A percentile compares a stretch with the other conserved stretches of the same genome.
These are phyloP conservation scores for Bigelowiella natans DNA, from an alignment of 78 protist genomes.

Conservation along the genomic window DNA sequence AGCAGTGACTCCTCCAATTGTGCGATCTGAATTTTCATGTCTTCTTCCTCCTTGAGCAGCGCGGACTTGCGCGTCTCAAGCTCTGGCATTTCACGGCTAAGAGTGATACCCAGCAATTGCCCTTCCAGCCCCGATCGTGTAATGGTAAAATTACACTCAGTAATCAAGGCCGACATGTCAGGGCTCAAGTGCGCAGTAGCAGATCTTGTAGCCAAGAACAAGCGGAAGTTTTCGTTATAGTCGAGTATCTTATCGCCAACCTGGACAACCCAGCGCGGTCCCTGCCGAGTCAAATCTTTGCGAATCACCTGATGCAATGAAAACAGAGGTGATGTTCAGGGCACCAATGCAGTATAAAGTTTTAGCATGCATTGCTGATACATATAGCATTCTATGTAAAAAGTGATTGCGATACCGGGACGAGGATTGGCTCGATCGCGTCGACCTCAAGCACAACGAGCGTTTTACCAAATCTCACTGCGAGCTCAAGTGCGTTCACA, in stretches of 20 bases:
- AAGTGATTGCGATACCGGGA: conserved; percentile 24
- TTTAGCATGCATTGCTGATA: no score
- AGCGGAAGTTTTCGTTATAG: conserved; percentile 48
- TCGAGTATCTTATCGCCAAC: conserved; percentile 75
- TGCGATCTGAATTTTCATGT: conserved; percentile 42
- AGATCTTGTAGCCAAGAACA: conserved; percentile 55
- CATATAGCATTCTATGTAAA: neutral
- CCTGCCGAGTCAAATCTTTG: conserved; percentile 17
- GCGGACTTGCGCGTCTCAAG: conserved; percentile 39
- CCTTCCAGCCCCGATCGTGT: conserved; percentile 60
- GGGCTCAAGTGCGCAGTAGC: neutral
- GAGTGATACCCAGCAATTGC: conserved; percentile 58
- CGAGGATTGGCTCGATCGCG: conserved; percentile 53
- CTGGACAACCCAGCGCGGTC: conserved; percentile 30
- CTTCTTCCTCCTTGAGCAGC: conserved; percentile 62
- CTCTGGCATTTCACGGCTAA: conserved; percentile 63
- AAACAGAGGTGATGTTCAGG: no score
- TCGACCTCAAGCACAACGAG: conserved; percentile 62
- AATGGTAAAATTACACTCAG: conserved; percentile 50
- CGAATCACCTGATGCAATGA: no score
- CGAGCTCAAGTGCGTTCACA: conserved; percentile 57
- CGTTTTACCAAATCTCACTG: conserved; percentile 85
- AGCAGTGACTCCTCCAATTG: conserved; percentile 57
- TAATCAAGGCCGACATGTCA: neutral
- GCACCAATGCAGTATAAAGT: no score